Percentiles rank a stretch among this genome's conserved stretches.
phyloP scores from a whole-genome alignment of 2,329 filamentous ascomycete genomes.

The Phyllosticta citriasiana region DNA sequence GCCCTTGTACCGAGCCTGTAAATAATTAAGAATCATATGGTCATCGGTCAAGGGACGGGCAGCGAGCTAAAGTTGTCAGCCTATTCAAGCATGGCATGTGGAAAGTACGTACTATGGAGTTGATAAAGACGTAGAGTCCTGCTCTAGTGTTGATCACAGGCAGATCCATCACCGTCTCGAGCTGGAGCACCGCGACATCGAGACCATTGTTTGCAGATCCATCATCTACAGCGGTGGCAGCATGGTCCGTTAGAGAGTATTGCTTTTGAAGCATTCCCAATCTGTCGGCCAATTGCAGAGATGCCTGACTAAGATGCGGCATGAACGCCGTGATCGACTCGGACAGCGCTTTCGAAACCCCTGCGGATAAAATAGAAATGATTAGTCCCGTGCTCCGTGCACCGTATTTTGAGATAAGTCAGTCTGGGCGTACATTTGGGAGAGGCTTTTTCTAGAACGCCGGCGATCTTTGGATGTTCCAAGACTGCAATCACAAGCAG shows the following conservation, averaged over 20 bases:
- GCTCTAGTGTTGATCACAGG: slow-evolving; percentile 66
- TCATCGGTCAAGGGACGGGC: slow-evolving; percentile 80
- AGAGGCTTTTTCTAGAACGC: slow-evolving; percentile 38
- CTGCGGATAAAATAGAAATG: slow-evolving; percentile 15
- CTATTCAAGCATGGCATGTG: not conserved
- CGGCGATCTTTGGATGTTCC: slow-evolving; percentile 49
- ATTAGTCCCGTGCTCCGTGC: not conserved
- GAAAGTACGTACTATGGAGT: slow-evolving; percentile 54
- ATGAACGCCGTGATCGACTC: slow-evolving; percentile 25
- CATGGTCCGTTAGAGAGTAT: slow-evolving; percentile 33
- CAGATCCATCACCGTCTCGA: slow-evolving; percentile 52
- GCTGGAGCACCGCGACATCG: slow-evolving; percentile 38
- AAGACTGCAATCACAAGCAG: slow-evolving; percentile 52
- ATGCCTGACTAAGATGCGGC: slow-evolving; percentile 44
- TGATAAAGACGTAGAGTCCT: slow-evolving; percentile 77
- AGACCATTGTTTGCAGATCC: slow-evolving; percentile 29
- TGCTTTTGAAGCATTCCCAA: slow-evolving; percentile 31
- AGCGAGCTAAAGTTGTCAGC: slow-evolving; percentile 53
- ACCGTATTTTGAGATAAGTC: not conserved
- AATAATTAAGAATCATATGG: slow-evolving; percentile 61
- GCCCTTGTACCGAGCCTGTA: slow-evolving; percentile 77
- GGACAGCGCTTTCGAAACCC: slow-evolving; percentile 22
- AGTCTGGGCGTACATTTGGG: not conserved
- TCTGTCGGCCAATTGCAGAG: slow-evolving; percentile 36
- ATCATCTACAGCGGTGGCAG: slow-evolving; percentile 34